Evolutionary conservation across 2,329 filamentous ascomycete genomes (phyloP), one percentile per base, ranked within the genome.

Genomic region (Coccinonectria pachysandricola): DNA sequence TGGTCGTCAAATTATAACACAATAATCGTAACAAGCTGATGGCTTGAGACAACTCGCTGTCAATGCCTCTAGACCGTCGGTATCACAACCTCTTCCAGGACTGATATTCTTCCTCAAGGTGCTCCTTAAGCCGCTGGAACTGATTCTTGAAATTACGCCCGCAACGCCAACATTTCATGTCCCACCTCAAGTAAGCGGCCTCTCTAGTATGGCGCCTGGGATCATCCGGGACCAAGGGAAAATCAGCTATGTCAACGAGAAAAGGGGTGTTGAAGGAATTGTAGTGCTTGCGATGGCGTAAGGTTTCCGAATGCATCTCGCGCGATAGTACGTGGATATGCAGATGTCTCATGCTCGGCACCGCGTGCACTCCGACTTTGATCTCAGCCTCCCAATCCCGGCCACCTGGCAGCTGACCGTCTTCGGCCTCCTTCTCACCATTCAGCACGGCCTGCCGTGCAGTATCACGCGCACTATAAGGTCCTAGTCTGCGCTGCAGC

Each of bases 251-350:
- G 10, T 68, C 64, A 8, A 96, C 71, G 12, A 98, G 71, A 51
- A 96, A 98, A 4, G 71, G 70, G 27, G 87, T 92, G 16, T 72
- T 75, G 56, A 96, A 96, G 37, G 81, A 91, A 48, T 91, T 84
- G 57, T 95, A 96, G 57, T 96, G 91, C 52, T 86, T 88, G 37
- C 75, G 68, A 49, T 88, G 76, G 57, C 78, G 83, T 54, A 95
- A 40, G 23, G 66, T 68, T 8, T 71, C 66, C 19, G 79, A 85
- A 43, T 74, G 66, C 65, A 83, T 79, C 50, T 98, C 91, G 11
- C 73, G 64, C 19, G 81, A 84, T 31, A 96, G 57, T 15, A 96
- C 74, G 53, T 98, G 91, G 4, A 96, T 65, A 55, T 98, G 91
- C 28, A 96, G 51, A 52, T 96, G 85, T 37, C 72, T 78, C 91